Percentiles rank a stretch among this genome's conserved stretches.
Conservation (phyloP, 106 monocot species). For the Dendrobium nobile region DNA sequence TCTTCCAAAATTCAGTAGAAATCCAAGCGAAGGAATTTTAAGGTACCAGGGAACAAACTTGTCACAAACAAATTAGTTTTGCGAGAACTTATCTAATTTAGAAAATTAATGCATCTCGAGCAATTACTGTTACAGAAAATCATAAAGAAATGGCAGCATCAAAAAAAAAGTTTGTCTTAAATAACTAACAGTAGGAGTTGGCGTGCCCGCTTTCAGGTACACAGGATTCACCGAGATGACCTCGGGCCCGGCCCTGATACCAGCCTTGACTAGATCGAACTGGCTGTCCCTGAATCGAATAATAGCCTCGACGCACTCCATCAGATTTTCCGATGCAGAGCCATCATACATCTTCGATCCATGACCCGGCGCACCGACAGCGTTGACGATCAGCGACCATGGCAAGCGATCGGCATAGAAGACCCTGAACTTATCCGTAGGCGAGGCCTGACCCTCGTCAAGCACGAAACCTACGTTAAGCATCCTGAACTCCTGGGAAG, state of each 20-base stretch:
- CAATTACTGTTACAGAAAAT: background rate
- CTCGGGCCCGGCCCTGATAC: slow-evolving; percentile 46
- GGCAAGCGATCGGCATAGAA: slow-evolving; percentile 83
- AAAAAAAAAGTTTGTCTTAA: background rate
- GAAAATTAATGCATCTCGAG: background rate
- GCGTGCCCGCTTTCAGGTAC: slow-evolving; percentile 72
- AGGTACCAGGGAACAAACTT: background rate
- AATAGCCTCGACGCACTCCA: slow-evolving; percentile 63
- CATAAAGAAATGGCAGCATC: background rate
- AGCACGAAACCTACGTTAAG: slow-evolving; percentile 82
- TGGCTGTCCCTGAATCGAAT: slow-evolving; percentile 64
- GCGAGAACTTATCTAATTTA: background rate
- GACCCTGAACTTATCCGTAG: slow-evolving; percentile 72
- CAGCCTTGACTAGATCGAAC: slow-evolving; percentile 73
- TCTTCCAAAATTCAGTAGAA: background rate
- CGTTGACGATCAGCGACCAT: slow-evolving; percentile 60
- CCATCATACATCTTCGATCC: slow-evolving; percentile 71
- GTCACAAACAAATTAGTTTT: background rate
- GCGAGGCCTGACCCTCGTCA: slow-evolving; percentile 92
- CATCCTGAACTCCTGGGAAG: slow-evolving; percentile 52
- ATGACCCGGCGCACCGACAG: slow-evolving; percentile 65
- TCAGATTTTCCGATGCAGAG: slow-evolving; percentile 65
- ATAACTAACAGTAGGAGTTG: slow-evolving; percentile 51
- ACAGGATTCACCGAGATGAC: slow-evolving; percentile 74
- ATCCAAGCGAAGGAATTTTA: background rate